phyloP scores from a whole-genome alignment of 345 rosid species.

The Arabidopsis thaliana region DNA sequence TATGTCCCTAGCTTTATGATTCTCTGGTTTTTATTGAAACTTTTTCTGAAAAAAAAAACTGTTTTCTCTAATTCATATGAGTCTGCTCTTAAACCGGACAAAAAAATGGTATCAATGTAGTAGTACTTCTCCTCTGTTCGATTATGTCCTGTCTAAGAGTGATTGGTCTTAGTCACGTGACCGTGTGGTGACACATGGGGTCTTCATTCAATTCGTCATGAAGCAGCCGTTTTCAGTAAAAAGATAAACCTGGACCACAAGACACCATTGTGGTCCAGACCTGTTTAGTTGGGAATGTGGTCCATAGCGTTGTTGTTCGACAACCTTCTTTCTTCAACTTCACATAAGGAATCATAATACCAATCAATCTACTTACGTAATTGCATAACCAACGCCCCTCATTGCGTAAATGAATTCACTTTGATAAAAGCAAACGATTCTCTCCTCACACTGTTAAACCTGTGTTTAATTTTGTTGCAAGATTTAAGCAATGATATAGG shows the following conservation, averaged over 20 bases:
- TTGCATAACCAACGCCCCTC: neutral
- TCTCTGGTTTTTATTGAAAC: neutral
- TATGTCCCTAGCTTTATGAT: neutral
- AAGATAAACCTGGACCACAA: constrained; percentile 38
- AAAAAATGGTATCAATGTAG: neutral
- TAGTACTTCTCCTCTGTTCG: constrained; percentile 17
- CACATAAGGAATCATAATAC: constrained; percentile 34
- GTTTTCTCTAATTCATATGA: neutral
- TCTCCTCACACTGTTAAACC: neutral
- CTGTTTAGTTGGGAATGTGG: constrained; percentile 41
- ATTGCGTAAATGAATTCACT: neutral
- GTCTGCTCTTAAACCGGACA: constrained; percentile 10
- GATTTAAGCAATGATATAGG: neutral
- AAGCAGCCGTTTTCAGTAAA: constrained; percentile 38
- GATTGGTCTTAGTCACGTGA: constrained; percentile 38
- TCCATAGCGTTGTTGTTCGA: constrained; percentile 24
- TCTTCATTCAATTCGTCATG: constrained; percentile 11
- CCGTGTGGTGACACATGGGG: constrained; percentile 27
- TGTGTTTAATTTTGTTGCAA: neutral
- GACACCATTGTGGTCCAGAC: constrained; percentile 31
- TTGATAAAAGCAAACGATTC: constrained; percentile 17
- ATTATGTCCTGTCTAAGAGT: constrained; percentile 6
- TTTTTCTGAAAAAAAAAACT: neutral
- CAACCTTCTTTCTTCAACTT: constrained; percentile 33
- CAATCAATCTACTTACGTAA: constrained; percentile 29